Percentiles rank a stretch among this genome's conserved stretches.
phyloP scores from a whole-genome alignment of 2,329 filamentous ascomycete genomes.

The Venturia carpophila region DNA sequence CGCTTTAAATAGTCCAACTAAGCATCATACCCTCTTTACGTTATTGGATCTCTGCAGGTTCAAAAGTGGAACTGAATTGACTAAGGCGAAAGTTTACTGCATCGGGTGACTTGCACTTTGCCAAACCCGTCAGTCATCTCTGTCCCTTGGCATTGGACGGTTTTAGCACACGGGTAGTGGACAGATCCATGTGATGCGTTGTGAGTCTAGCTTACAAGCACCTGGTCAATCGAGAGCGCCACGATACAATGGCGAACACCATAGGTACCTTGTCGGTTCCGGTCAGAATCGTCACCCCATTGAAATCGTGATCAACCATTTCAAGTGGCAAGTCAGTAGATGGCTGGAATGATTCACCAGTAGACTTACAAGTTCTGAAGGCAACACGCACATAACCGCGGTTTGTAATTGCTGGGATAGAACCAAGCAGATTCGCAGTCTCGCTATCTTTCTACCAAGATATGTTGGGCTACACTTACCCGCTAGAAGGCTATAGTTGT shows the following conservation, averaged over 20 bases:
- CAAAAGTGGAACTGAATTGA: neutral
- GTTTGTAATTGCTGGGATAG: neutral
- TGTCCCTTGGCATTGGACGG: neutral
- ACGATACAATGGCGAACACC: neutral
- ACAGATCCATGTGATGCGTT: neutral
- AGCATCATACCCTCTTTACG: neutral
- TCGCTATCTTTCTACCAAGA: neutral
- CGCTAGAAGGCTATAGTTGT: too few relatives aligned
- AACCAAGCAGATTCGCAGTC: neutral
- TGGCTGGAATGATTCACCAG: too few relatives aligned
- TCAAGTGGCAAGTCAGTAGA: too few relatives aligned
- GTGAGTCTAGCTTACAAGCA: neutral
- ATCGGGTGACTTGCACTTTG: neutral
- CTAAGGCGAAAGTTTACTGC: neutral
- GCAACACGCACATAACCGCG: too few relatives aligned
- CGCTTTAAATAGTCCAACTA: neutral
- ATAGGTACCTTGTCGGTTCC: neutral
- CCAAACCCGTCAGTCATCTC: neutral
- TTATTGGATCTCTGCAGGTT: neutral
- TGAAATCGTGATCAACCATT: neutral
- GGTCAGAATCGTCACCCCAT: neutral
- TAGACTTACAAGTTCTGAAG: too few relatives aligned
- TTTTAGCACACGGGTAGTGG: neutral
- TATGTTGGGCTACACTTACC: too few relatives aligned
- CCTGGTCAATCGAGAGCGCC: neutral